Percentiles rank a stretch among this genome's conserved stretches.
Conservation (phyloP, 257 asterid species). For the Orobanche coerulescens region DNA sequence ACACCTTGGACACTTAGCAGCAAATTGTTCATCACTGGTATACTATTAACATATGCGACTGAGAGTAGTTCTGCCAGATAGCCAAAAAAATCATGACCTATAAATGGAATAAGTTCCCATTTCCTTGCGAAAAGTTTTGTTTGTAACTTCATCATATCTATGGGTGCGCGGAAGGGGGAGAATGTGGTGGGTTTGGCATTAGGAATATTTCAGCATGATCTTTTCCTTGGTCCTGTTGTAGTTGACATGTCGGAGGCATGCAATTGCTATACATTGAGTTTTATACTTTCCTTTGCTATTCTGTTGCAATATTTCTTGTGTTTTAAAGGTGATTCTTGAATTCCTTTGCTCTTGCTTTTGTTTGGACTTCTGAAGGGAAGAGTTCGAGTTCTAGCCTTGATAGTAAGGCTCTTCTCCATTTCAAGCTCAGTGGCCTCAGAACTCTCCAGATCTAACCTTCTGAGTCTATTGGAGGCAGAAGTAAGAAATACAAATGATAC, state of each 20-base stretch:
- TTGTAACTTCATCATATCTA: neutral
- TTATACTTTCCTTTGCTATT: slow-evolving; percentile 1
- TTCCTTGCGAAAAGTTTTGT: neutral
- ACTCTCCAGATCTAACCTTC: slow-evolving; percentile 61
- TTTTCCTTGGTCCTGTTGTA: slow-evolving; percentile 7
- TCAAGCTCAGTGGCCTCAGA: slow-evolving; percentile 69
- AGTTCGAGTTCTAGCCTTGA: slow-evolving; percentile 78
- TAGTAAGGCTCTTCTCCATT: slow-evolving; percentile 85
- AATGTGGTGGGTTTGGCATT: neutral
- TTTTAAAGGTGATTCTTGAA: slow-evolving; percentile 8
- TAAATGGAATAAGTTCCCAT: neutral
- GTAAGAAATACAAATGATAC: slow-evolving; percentile 54
- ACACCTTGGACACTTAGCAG: slow-evolving; percentile 55
- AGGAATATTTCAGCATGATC: slow-evolving; percentile 7
- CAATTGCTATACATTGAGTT: neutral
- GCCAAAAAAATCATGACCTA: neutral
- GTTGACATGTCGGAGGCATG: slow-evolving; percentile 4
- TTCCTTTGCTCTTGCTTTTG: slow-evolving; percentile 21
- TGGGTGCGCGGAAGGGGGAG: slow-evolving; percentile 1
- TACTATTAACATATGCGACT: slow-evolving; percentile 12
- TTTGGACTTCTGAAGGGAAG: slow-evolving; percentile 52
- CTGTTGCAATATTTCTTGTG: slow-evolving; percentile 11
- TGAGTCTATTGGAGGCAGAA: slow-evolving; percentile 72
- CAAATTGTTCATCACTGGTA: slow-evolving; percentile 77
- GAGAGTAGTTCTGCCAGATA: slow-evolving; percentile 13